Evolutionary conservation across 352 stramenopile species (phyloP).

Genomic region (Pythium vanterpoolii): DNA sequence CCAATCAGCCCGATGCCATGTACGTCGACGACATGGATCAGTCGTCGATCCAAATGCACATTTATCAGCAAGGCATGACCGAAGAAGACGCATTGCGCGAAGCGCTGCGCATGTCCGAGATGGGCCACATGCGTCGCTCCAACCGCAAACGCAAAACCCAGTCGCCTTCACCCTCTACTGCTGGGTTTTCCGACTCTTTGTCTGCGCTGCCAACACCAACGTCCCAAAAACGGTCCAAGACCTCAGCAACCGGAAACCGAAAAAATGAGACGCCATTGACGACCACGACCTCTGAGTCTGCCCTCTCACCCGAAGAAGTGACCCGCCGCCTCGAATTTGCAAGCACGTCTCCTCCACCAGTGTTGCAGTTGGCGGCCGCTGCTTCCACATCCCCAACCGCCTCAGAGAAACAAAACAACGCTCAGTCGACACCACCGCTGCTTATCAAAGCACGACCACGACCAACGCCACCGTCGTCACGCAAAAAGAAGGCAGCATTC

Average conservation of each 20-base stretch:
- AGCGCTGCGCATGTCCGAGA: conserved; percentile 53
- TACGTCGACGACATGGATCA: conserved; percentile 31
- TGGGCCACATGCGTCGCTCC: conserved; percentile 24
- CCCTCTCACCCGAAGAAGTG: conserved; percentile 21
- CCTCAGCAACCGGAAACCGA: background rate
- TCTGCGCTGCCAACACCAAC: background rate
- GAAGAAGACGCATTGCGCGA: conserved; percentile 68
- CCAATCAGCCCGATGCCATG: conserved; percentile 3
- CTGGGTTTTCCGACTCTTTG: background rate
- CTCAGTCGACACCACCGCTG: background rate
- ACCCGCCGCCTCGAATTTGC: conserved; percentile 20
- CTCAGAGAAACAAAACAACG: background rate
- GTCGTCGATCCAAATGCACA: conserved; percentile 37
- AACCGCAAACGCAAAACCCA: conserved; percentile 24
- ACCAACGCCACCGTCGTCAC: background rate
- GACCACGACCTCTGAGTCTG: background rate
- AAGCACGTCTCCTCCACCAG: conserved; percentile 3
- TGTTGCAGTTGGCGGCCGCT: background rate
- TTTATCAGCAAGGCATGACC: conserved; percentile 67
- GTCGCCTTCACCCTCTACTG: background rate
- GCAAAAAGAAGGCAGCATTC: conserved; percentile 7
- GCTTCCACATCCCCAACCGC: background rate
- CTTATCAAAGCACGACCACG: conserved; percentile 4
- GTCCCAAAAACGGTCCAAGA: background rate
- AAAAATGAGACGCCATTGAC: background rate